Evolutionary conservation across 805 yeast species (phyloP), one percentile per base, ranked within the genome.

Genomic region (Metschnikowia anglica): DNA sequence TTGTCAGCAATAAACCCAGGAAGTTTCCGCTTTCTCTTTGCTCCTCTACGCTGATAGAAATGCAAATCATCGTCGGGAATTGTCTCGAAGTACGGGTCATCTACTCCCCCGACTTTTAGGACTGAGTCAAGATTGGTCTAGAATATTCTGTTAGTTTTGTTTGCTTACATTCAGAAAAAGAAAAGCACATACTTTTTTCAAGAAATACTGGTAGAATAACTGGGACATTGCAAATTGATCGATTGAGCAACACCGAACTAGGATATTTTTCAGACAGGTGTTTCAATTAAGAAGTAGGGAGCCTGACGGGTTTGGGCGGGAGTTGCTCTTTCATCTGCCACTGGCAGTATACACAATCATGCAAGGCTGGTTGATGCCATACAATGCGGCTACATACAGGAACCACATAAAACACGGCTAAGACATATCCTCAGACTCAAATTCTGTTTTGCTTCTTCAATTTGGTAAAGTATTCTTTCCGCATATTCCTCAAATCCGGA

Each of bases 401-500:
- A 15, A 23, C 30, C 34, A 23, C 13, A 34, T 18, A 19, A 33
- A 24, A 40, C 39, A 34, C 26, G 39, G 39, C 30, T 34, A 39
- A 4, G 27, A 12, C 38, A 5, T n/a, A 28, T 28, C 15, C 15
- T 28, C 21, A 13, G 36, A n/a, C 43, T 32, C 33, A 47, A 8
- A 44, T 32, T 15, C 45, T 13, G 31, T 47, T 44, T 32, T 41
- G 39, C 32, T 41, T 42, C 51, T 59, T 65, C 41, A 65, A 53
- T 45, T 62, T 58, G 21, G 50, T 41, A 25, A 41, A 41, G 16
- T 61, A 66, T 37, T 60, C 62, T 50, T 70, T 73, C 40, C 93
- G 71, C 57, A 88, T 66, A 31, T 64, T 68, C 51, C 97, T 73
- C 65, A 89, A 76, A 58, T 89, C 89, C 3, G 75, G 75, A 0